Conservation (phyloP, 75 land plant genomes). For the Pinus taeda region DNA sequence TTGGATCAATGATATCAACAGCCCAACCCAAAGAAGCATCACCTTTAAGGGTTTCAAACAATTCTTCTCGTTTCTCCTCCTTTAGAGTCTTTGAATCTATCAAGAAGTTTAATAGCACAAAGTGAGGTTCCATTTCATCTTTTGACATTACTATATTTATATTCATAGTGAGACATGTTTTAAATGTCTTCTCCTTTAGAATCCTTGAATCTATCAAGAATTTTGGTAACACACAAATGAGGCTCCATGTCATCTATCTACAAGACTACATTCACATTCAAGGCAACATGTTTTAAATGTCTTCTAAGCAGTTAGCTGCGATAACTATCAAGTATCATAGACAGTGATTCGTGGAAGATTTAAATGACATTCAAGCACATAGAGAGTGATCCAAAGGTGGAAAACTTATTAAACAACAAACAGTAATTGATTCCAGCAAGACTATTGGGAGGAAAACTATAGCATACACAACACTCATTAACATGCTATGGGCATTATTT, state of each 20-base stretch:
- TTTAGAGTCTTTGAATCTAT: slow-evolving; percentile 94
- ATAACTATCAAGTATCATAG: too few relatives aligned
- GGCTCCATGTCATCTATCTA: not conserved
- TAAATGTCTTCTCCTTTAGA: slow-evolving; percentile 59
- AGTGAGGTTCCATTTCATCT: not conserved
- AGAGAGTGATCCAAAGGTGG: not conserved
- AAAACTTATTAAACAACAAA: not conserved
- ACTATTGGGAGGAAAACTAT: not conserved
- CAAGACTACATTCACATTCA: not conserved
- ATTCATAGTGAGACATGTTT: too few relatives aligned
- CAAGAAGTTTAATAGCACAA: slow-evolving; percentile 5
- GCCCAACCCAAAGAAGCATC: slow-evolving; percentile 88
- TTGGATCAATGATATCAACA: slow-evolving; percentile 95
- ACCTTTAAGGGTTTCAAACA: slow-evolving; percentile 76
- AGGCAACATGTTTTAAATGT: too few relatives aligned
- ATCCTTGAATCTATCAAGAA: slow-evolving; percentile 82
- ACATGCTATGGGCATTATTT: not conserved
- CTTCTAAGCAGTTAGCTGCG: slow-evolving; percentile 26
- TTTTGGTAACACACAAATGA: not conserved
- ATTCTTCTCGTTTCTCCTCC: slow-evolving; percentile 90
- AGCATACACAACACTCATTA: not conserved
- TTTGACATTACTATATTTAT: not conserved
- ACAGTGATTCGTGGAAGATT: too few relatives aligned
- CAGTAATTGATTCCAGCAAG: not conserved
- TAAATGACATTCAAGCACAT: too few relatives aligned